Conservation (phyloP, 2,329 filamentous ascomycete genomes). For the Colletotrichum trifolii region DNA sequence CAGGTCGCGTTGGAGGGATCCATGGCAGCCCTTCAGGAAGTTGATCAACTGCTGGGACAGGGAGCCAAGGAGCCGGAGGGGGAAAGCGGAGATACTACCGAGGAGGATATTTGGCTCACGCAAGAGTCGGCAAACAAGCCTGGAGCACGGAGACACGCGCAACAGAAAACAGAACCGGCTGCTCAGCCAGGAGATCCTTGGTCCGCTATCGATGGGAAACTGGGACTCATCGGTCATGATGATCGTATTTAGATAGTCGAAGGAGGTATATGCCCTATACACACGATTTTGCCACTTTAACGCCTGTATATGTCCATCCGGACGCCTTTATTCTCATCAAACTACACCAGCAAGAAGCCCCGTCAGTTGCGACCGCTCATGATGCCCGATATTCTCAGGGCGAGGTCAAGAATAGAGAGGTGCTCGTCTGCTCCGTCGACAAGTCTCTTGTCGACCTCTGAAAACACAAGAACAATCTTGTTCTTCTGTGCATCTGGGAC, state of each 20-base stretch:
- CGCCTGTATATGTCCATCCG: constrained; percentile 23
- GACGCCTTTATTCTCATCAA: constrained; percentile 21
- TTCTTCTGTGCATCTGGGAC: constrained; percentile 90
- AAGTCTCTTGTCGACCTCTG: constrained; percentile 91
- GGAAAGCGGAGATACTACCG: constrained; percentile 39
- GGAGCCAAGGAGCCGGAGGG: constrained; percentile 40
- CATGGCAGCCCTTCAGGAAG: constrained; percentile 59
- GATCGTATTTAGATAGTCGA: constrained; percentile 36
- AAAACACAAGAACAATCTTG: constrained; percentile 88
- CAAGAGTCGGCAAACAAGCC: constrained; percentile 41
- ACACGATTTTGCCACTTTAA: constrained; percentile 21
- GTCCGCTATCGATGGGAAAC: constrained; percentile 62
- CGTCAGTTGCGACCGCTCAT: constrained; percentile 56
- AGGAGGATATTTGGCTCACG: constrained; percentile 52
- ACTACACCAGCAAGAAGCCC: not conserved
- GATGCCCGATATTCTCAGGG: constrained; percentile 82
- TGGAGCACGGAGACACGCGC: constrained; percentile 42
- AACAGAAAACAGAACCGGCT: constrained; percentile 38
- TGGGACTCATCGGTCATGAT: constrained; percentile 61
- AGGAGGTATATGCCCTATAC: constrained; percentile 26
- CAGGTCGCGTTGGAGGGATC: constrained; percentile 66
- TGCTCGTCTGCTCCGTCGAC: constrained; percentile 97
- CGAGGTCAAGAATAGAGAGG: constrained; percentile 86
- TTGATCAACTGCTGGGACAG: constrained; percentile 60
- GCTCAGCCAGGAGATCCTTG: constrained; percentile 56